A percentile compares a stretch with the other conserved stretches of the same genome.
Evolutionary conservation across 2,329 filamentous ascomycete genomes (phyloP).

Genomic region (Byssothecium circinans): DNA sequence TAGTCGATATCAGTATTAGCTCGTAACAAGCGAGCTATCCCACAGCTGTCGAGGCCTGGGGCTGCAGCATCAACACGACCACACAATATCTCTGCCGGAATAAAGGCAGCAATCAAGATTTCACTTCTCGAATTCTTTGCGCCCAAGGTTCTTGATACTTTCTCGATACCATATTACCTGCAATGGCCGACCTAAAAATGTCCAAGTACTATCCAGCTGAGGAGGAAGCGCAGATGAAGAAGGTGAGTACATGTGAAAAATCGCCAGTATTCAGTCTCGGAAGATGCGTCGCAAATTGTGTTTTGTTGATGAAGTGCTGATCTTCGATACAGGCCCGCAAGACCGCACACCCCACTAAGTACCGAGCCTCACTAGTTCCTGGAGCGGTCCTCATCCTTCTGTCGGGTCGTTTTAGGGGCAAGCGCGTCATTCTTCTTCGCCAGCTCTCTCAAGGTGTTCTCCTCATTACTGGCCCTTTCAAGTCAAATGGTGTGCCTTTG

Average conservation of each 20-base stretch:
- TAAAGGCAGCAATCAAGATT: not conserved
- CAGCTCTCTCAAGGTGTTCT: slow-evolving; percentile 93
- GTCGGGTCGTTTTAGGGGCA: slow-evolving; percentile 98
- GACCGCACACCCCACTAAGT: slow-evolving; percentile 82
- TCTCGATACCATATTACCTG: not conserved
- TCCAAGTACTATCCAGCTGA: slow-evolving; percentile 98
- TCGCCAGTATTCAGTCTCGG: not conserved
- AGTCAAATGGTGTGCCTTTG: slow-evolving; percentile 98
- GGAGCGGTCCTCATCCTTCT: slow-evolving; percentile 98
- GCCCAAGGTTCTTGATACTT: not conserved
- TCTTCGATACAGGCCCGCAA: slow-evolving; percentile 64
- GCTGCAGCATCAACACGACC: not conserved
- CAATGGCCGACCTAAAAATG: slow-evolving; percentile 67
- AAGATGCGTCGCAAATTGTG: not conserved
- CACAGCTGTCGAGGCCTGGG: slow-evolving; percentile 1
- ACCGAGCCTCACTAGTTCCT: slow-evolving; percentile 85
- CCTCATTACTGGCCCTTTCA: slow-evolving; percentile 98
- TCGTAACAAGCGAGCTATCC: slow-evolving; percentile 1
- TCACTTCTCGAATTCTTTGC: not conserved
- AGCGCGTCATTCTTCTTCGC: slow-evolving; percentile 98
- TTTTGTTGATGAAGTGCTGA: not conserved
- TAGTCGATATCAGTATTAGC: not conserved
- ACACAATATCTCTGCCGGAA: not conserved
- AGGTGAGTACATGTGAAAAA: slow-evolving; percentile 66
- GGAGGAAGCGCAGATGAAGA: slow-evolving; percentile 85